Evolutionary conservation across 2,329 filamentous ascomycete species (phyloP).

Genomic region (Colletotrichum liaoningense): DNA sequence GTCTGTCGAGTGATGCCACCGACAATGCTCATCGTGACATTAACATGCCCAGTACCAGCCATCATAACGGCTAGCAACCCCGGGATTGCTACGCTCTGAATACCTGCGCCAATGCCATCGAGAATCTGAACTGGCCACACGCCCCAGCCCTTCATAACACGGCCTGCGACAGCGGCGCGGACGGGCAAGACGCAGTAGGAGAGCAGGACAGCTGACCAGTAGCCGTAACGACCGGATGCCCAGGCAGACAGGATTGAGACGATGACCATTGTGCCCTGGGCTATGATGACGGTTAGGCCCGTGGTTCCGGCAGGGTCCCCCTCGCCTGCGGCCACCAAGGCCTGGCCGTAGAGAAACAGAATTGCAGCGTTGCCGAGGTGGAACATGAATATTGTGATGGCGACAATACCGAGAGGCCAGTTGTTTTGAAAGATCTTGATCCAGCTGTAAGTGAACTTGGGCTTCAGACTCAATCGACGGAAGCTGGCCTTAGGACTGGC

Average conservation of each 20-base stretch:
- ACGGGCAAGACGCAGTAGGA: conserved; percentile 17
- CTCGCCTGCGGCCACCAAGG: conserved; percentile 21
- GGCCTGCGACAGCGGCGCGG: conserved; percentile 21
- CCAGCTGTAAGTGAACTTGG: neutral
- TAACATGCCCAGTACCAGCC: conserved; percentile 20
- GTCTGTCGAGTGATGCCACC: conserved; percentile 29
- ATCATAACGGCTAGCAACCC: conserved; percentile 25
- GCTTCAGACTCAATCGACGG: neutral
- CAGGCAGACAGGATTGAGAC: conserved; percentile 21
- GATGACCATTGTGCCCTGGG: conserved; percentile 27
- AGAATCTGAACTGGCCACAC: conserved; percentile 29
- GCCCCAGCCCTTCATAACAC: conserved; percentile 15
- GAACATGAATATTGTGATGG: conserved; percentile 17
- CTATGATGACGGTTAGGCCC: conserved; percentile 26
- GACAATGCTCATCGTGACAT: conserved; percentile 20
- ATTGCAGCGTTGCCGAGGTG: conserved; percentile 29
- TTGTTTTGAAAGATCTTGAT: neutral
- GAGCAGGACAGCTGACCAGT: conserved; percentile 12
- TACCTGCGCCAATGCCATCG: conserved; percentile 27
- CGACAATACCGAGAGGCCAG: conserved; percentile 6
- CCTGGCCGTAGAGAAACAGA: conserved; percentile 26
- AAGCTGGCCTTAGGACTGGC: neutral
- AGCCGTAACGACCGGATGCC: conserved; percentile 14
- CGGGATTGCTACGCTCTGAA: conserved; percentile 27
- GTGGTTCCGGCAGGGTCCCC: conserved; percentile 27